These are phyloP conservation scores for Arxiozyma slooffiae DNA, from an alignment of 1,139 yeast genomes.

Conservation along the genomic window DNA sequence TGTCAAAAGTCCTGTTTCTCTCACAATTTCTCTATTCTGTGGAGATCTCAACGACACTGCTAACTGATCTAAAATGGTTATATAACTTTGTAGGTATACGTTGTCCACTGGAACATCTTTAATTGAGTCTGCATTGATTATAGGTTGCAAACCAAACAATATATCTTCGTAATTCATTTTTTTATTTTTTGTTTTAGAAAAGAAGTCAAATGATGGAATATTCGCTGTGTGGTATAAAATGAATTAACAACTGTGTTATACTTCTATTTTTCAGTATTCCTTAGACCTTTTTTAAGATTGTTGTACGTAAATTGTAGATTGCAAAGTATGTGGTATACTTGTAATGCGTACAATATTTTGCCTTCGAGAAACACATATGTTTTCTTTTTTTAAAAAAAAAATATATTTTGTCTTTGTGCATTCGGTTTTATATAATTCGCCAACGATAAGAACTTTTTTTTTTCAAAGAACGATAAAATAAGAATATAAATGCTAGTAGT, in stretches of 20 bases:
- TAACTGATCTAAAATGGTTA: slow-evolving; percentile 22
- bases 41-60: slow-evolving; percentile 27
- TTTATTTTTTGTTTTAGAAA: too few relatives aligned
- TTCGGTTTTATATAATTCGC: background rate
- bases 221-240: too few relatives aligned
- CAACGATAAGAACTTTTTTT: background rate
- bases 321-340: background rate
- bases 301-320: too few relatives aligned
- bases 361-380: background rate
- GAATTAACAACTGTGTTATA: too few relatives aligned
- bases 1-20: slow-evolving; percentile 22
- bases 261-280: too few relatives aligned
- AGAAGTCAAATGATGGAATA: too few relatives aligned
- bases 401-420: background rate
- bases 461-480: too few relatives aligned
- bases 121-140: slow-evolving; percentile 15
- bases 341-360: background rate
- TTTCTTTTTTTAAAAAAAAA: too few relatives aligned
- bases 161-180: slow-evolving; percentile 29
- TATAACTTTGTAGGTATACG: slow-evolving; percentile 12
- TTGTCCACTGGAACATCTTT: slow-evolving; percentile 15
- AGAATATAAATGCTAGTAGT: too few relatives aligned
- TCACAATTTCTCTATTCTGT: slow-evolving; percentile 24
- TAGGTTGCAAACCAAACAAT: slow-evolving; percentile 25
- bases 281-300: too few relatives aligned